These are phyloP conservation scores for Cryptosporidium tyzzeri DNA, from an alignment of 169 alveolate genomes.

Conservation along the genomic window DNA sequence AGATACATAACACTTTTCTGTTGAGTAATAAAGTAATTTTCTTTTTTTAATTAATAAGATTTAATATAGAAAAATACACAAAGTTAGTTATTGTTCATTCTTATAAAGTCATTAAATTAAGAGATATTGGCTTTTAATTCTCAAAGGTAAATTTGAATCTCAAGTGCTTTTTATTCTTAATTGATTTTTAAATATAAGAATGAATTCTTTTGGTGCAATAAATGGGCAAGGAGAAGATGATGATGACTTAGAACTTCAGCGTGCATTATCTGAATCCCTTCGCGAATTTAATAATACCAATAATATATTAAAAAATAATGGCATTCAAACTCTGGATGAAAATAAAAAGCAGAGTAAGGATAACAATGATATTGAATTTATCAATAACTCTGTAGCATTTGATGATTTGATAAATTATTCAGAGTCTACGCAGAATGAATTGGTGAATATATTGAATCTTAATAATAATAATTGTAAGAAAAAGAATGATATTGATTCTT, in stretches of 20 bases:
- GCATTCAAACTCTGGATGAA: neutral
- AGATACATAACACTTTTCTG: too few relatives aligned
- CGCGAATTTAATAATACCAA: constrained; percentile 3
- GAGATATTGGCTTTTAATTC: too few relatives aligned
- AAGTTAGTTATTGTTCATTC: neutral
- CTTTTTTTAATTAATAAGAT: neutral
- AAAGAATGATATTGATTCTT: constrained; percentile 22
- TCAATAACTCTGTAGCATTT: neutral
- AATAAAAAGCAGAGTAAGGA: neutral
- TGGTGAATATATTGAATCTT: constrained; percentile 29
- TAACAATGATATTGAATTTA: neutral
- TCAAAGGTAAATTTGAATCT: too few relatives aligned
- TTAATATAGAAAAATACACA: neutral
- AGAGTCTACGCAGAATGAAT: constrained; percentile 31
- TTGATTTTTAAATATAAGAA: neutral
- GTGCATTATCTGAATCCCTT: constrained; percentile 45
- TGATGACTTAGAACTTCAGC: constrained; percentile 55
- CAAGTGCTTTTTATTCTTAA: too few relatives aligned
- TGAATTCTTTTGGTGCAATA: neutral
- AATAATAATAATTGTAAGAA: constrained; percentile 1
- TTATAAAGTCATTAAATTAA: neutral
- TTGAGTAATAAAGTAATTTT: too few relatives aligned
- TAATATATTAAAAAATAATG: neutral
- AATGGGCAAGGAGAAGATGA: constrained; percentile 4
- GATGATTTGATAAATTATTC: constrained; percentile 30